Conservation (phyloP, 805 yeast genomes). For the Ogataea philodendri region DNA sequence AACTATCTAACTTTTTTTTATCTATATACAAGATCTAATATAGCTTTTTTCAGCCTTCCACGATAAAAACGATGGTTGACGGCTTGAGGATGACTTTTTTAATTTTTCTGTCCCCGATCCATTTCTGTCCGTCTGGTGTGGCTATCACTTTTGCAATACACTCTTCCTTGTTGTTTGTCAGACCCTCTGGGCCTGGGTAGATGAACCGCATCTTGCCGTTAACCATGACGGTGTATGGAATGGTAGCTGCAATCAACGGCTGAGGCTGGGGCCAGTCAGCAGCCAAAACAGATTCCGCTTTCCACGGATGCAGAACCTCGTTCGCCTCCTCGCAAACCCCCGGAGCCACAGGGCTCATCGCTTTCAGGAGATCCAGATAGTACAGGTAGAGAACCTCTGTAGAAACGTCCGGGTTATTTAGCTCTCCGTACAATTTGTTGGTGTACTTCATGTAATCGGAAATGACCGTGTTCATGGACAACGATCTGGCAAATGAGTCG, state of each 20-base stretch:
- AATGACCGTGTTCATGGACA: constrained; percentile 78
- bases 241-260: constrained; percentile 35
- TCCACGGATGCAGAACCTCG: constrained; percentile 42
- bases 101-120: constrained; percentile 41
- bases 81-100: constrained; percentile 54
- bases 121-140: constrained; percentile 40
- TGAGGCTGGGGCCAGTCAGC: constrained; percentile 65
- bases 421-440: constrained; percentile 42
- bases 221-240: constrained; percentile 58
- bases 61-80: constrained; percentile 27
- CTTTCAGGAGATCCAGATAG: constrained; percentile 52
- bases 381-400: constrained; percentile 45
- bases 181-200: constrained; percentile 32
- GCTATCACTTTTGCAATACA: constrained; percentile 38
- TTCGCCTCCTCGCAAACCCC: constrained; percentile 79
- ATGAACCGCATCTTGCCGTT: constrained; percentile 68
- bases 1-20: neutral
- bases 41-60: constrained; percentile 8
- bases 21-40: constrained; percentile 9
- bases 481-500: constrained; percentile 53
- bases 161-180: constrained; percentile 36
- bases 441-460: constrained; percentile 89
- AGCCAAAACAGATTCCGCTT: constrained; percentile 44
- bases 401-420: constrained; percentile 38
- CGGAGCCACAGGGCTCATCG: constrained; percentile 81